Conservation (phyloP, 2,329 filamentous ascomycete genomes). For the Biscogniauxia marginata region DNA sequence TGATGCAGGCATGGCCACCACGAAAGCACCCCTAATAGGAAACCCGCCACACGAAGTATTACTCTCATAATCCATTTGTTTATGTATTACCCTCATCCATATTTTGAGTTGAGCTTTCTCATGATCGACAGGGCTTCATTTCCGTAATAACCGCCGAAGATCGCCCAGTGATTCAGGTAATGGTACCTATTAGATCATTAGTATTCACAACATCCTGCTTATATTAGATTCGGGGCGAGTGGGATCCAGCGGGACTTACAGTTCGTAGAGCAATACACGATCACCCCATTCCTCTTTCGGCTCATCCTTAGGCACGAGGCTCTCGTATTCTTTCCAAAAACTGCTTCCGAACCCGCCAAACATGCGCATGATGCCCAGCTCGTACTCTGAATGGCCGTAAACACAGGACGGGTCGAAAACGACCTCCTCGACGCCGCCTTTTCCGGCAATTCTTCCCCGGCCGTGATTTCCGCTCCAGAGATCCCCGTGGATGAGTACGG, state of each 20-base stretch:
- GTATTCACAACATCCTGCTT: background rate
- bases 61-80: background rate
- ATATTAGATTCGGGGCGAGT: background rate
- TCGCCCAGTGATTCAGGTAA: conserved; percentile 81
- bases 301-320: conserved; percentile 73
- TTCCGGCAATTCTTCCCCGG: conserved; percentile 56
- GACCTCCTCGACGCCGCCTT: conserved; percentile 63
- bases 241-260: conserved; percentile 52
- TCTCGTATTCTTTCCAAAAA: conserved; percentile 78
- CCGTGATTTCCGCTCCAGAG: conserved; percentile 89
- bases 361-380: conserved; percentile 93
- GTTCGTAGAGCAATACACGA: conserved; percentile 74
- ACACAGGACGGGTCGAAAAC: conserved; percentile 79
- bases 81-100: conserved; percentile 48
- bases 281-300: conserved; percentile 84
- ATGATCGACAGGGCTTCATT: conserved; percentile 77
- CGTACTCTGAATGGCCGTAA: conserved; percentile 87
- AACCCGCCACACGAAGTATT: background rate
- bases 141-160: conserved; percentile 81
- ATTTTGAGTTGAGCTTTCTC: conserved; percentile 70
- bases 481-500: conserved; percentile 86
- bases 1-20: too few species aligned
- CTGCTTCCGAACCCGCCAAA: conserved; percentile 78
- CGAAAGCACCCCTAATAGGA: too few species aligned
- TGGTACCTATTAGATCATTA: conserved; percentile 66